Percentiles rank a stretch among this genome's conserved stretches.
Conservation (phyloP, 83 land plant species). For the Picea abies region DNA sequence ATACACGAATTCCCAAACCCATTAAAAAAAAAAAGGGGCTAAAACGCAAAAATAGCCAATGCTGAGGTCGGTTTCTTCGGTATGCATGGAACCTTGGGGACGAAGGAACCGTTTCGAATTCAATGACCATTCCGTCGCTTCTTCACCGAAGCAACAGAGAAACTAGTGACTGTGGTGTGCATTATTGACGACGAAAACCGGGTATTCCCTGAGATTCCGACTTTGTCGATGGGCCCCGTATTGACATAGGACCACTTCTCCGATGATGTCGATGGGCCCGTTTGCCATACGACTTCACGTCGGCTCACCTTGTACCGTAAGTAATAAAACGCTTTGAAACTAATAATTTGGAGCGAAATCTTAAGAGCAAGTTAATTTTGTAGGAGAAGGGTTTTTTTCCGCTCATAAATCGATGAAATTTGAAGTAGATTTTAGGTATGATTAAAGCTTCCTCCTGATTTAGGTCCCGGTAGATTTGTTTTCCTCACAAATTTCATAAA, state of each 20-base stretch:
- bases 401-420: too few species aligned
- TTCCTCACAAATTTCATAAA: too few species aligned
- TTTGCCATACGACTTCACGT: neutral
- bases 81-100: neutral
- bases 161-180: neutral
- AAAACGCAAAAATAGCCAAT: neutral
- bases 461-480: too few species aligned
- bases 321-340: neutral
- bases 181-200: neutral
- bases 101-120: neutral
- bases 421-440: too few species aligned
- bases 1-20: too few species aligned
- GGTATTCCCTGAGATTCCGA: neutral
- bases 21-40: neutral
- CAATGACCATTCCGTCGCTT: neutral
- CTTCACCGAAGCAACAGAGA: neutral
- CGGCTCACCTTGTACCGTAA: neutral
- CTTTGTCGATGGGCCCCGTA: neutral
- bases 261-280: slow-evolving; percentile 10
- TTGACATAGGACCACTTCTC: neutral
- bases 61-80: neutral
- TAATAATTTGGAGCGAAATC: too few species aligned
- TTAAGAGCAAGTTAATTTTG: too few species aligned
- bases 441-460: too few species aligned
- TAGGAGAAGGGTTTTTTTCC: too few species aligned